phyloP scores from a whole-genome alignment of 805 yeast species.

The Lachancea meyersii region DNA sequence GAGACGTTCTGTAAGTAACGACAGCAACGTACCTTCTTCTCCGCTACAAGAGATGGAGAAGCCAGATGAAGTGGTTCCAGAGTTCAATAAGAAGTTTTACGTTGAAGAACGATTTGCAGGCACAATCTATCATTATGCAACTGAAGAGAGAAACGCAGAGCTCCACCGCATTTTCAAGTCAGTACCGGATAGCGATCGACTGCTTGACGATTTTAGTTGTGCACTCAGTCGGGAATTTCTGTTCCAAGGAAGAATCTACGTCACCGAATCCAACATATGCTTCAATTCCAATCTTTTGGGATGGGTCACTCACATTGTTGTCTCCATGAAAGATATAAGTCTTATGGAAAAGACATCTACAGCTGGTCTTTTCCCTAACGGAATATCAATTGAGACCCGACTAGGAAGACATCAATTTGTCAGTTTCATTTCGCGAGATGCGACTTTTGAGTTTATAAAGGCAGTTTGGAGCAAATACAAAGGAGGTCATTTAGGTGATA shows the following conservation, averaged over 20 bases:
- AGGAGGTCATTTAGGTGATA: neutral
- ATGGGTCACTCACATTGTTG: conserved; percentile 77
- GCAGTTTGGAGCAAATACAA: conserved; percentile 52
- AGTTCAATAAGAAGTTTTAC: conserved; percentile 39
- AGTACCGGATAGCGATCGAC: conserved; percentile 60
- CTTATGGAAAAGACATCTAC: conserved; percentile 67
- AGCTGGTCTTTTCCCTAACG: conserved; percentile 88
- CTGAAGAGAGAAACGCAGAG: conserved; percentile 57
- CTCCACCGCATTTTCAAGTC: conserved; percentile 71
- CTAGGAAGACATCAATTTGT: conserved; percentile 73
- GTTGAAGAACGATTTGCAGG: conserved; percentile 52
- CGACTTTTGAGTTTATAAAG: conserved; percentile 63
- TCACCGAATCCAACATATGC: conserved; percentile 72
- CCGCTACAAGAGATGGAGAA: conserved; percentile 19
- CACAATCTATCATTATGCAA: conserved; percentile 59
- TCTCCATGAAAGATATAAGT: conserved; percentile 64
- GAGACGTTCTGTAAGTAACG: conserved; percentile 5
- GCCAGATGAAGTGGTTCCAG: conserved; percentile 16
- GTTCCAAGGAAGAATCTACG: conserved; percentile 79
- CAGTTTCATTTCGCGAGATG: conserved; percentile 76
- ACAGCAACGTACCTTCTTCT: conserved; percentile 12
- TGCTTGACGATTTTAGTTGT: conserved; percentile 84
- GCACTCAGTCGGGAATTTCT: conserved; percentile 83
- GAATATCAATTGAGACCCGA: conserved; percentile 63
- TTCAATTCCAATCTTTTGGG: conserved; percentile 78